phyloP scores from a whole-genome alignment of 2,329 filamentous ascomycete species.

The Fusarium goolgardi region DNA sequence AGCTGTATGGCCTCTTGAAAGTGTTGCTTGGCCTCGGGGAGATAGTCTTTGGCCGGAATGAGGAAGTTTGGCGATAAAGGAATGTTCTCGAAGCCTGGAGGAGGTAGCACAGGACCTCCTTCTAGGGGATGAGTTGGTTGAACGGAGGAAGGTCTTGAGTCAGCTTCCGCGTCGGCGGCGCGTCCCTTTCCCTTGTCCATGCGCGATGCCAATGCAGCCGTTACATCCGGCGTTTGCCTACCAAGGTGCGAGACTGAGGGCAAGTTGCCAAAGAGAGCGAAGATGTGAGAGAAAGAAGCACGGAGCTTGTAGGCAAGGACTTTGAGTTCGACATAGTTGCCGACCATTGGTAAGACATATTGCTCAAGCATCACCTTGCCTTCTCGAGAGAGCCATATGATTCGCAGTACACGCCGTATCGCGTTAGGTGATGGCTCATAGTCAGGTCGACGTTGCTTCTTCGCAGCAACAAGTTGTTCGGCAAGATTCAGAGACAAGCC shows the following conservation, averaged over 20 bases:
- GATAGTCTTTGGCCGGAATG: conserved; percentile 81
- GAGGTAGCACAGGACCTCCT: conserved; percentile 68
- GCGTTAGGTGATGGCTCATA: conserved; percentile 81
- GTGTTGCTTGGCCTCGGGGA: conserved; percentile 81
- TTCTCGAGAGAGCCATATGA: conserved; percentile 94
- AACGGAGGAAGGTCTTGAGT: conserved; percentile 58
- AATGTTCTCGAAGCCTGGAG: conserved; percentile 64
- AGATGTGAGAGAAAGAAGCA: conserved; percentile 96
- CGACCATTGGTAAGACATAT: conserved; percentile 87
- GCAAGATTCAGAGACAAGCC: conserved; percentile 91
- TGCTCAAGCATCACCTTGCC: conserved; percentile 88
- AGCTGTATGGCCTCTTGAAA: conserved; percentile 82
- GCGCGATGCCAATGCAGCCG: conserved; percentile 52
- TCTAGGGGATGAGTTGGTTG: conserved; percentile 64
- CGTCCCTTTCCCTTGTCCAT: conserved; percentile 62
- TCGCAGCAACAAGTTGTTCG: conserved; percentile 82
- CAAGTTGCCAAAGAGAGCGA: conserved; percentile 94
- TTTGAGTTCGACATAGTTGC: conserved; percentile 82
- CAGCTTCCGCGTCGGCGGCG: conserved; percentile 56
- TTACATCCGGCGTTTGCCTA: conserved; percentile 62
- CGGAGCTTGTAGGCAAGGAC: conserved; percentile 92
- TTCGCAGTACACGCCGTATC: conserved; percentile 84
- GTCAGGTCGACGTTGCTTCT: conserved; percentile 85
- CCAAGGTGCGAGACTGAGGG: conserved; percentile 76
- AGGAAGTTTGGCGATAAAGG: conserved; percentile 76